Evolutionary conservation across 331 rosid species (phyloP), one percentile per base, ranked within the genome.

Genomic region (Pyracantha coccinea): DNA sequence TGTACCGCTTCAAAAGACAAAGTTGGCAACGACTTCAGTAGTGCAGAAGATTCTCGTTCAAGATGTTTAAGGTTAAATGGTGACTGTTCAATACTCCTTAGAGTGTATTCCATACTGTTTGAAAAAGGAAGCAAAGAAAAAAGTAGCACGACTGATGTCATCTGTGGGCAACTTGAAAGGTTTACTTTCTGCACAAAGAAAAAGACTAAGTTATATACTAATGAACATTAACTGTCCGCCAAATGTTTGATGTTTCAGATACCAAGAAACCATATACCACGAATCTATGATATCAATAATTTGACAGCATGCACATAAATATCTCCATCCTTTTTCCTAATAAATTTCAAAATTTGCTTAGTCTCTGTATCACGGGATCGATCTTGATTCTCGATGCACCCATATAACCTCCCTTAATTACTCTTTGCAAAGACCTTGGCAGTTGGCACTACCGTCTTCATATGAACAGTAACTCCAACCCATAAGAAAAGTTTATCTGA

Each of bases 141-240:
- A 66, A 87, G 86, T 28, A 92, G 77, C 70, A 85, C 66, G 19
- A 79, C 79, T 68, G 86, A 76, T 38, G 96, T 85, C 81, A 90
- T 87, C 79, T 92, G 97, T n/a, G 91, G 87, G 81, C 96, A 88
- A 75, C 85, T 80, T 47, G 97, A 87, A 81, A 92, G 90, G 82
- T 85, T 72, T 69, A 92, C 78, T 82, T 67, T 90, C 97, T 92
- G 93, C 92, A 85, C 58, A 62, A 71, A 81, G 85, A 62, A 41
- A 78, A 74, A 69, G 44, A 79, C 32, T 63, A 73, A 47, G 66
- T 84, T 45, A 79, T 75, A 77, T 29, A 79, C 73, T 68, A 69
- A 65, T 71, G 63, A 41, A 28, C 72, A 17, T 35, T 25, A 79
- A 63, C 75, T 70, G 27, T 55, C 71, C 68, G 45, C 31, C 57